Evolutionary conservation across 257 asterid genomes (phyloP).

Genomic region (Misopates orontium): DNA sequence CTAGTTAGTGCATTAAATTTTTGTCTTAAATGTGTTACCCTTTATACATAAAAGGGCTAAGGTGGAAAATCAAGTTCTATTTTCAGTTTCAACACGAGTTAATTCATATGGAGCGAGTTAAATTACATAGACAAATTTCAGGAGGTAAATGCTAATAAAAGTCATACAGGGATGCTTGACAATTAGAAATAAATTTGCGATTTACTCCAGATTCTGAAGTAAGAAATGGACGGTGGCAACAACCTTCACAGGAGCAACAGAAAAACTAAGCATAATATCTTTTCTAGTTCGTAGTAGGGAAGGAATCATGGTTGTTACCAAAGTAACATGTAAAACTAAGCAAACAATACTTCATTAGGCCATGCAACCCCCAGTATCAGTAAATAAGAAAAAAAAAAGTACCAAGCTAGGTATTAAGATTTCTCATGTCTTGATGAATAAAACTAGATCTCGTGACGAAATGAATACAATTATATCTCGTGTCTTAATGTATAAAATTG

Average conservation of each 20-base stretch:
- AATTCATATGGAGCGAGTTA: too few relatives aligned
- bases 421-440: slow-evolving; percentile 3
- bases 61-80: too few relatives aligned
- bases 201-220: not conserved
- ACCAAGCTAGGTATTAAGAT: not conserved
- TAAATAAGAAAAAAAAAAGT: slow-evolving; percentile 11
- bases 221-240: not conserved
- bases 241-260: not conserved
- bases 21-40: too few relatives aligned
- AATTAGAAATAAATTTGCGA: too few relatives aligned
- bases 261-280: slow-evolving; percentile 10
- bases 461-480: slow-evolving; percentile 9
- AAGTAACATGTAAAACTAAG: not conserved
- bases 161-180: too few relatives aligned
- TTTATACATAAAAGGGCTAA: too few relatives aligned
- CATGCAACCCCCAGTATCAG: slow-evolving; percentile 8
- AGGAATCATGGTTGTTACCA: not conserved
- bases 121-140: too few relatives aligned
- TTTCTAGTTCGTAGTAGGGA: not conserved
- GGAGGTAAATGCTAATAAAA: too few relatives aligned
- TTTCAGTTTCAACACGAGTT: too few relatives aligned
- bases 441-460: not conserved
- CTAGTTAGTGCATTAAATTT: too few relatives aligned
- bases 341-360: not conserved
- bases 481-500: slow-evolving; percentile 4